Conservation (phyloP, 2,329 filamentous ascomycete genomes). For the Chaetomiaceae sp. region DNA sequence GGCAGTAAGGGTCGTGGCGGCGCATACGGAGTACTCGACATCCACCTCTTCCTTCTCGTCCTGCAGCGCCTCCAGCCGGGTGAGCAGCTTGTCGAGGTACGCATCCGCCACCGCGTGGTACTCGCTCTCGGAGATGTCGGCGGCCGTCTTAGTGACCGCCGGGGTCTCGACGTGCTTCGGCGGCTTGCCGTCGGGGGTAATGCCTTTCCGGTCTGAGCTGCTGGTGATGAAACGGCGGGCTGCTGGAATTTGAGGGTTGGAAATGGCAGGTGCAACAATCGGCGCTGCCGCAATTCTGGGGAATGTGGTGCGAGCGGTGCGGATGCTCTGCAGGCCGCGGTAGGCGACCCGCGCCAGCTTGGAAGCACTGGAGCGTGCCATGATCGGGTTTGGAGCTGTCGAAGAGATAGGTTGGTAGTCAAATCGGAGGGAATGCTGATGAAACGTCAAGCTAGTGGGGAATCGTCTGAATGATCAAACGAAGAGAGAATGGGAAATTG, state of each 20-base stretch:
- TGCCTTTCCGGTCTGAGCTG: constrained; percentile 39
- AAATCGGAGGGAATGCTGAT: too few relatives aligned
- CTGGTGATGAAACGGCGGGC: constrained; percentile 27
- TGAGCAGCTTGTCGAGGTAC: constrained; percentile 57
- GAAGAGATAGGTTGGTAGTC: too few relatives aligned
- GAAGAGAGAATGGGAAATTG: too few relatives aligned
- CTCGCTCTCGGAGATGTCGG: constrained; percentile 60
- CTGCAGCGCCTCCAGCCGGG: constrained; percentile 63
- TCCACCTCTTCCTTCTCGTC: constrained; percentile 73
- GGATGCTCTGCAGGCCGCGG: constrained; percentile 29
- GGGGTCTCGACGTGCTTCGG: constrained; percentile 35
- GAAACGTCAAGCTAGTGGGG: too few relatives aligned
- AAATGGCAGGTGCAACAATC: neutral
- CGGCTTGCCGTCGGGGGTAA: constrained; percentile 50
- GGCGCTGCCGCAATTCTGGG: constrained; percentile 9
- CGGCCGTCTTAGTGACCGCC: constrained; percentile 38
- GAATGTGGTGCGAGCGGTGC: constrained; percentile 21
- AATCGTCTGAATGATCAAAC: too few relatives aligned
- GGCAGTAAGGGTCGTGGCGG: neutral
- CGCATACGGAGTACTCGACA: constrained; percentile 77
- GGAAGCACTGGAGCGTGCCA: constrained; percentile 29
- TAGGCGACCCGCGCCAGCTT: constrained; percentile 35
- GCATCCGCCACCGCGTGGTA: constrained; percentile 74
- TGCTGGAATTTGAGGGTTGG: constrained; percentile 4
- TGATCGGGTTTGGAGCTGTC: constrained; percentile 16